Conservation (phyloP, 2,329 filamentous ascomycete species). For the Neopestalotiopsis rosae region DNA sequence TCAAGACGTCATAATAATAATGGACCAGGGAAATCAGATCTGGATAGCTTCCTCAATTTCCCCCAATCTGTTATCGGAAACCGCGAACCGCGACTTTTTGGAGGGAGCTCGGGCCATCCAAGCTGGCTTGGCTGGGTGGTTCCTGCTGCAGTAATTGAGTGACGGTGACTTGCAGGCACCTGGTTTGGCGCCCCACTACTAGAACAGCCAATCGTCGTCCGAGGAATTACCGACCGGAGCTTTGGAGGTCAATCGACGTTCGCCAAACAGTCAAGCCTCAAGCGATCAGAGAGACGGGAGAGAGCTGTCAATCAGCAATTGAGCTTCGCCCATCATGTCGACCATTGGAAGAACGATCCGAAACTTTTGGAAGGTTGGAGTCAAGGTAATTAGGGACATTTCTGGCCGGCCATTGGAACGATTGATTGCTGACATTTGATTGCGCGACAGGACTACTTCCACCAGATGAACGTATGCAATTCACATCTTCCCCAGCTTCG, state of each 20-base stretch:
- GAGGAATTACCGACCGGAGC: constrained; percentile 13
- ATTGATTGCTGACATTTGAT: constrained; percentile 40
- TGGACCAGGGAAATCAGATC: neutral
- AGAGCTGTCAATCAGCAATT: constrained; percentile 29
- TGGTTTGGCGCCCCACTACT: neutral
- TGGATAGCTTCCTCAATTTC: constrained; percentile 5
- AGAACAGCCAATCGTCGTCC: neutral
- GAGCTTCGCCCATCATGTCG: constrained; percentile 73
- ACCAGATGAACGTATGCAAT: constrained; percentile 86
- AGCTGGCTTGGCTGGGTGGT: neutral
- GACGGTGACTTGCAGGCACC: constrained; percentile 4
- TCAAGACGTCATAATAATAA: neutral
- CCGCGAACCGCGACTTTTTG: constrained; percentile 9
- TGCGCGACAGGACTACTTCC: constrained; percentile 76
- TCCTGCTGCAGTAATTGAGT: neutral
- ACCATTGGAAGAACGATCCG: constrained; percentile 84
- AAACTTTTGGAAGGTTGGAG: constrained; percentile 85
- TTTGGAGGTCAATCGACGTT: constrained; percentile 8
- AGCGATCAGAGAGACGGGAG: constrained; percentile 3
- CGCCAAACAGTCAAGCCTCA: neutral
- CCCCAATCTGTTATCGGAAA: neutral
- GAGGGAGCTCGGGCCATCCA: constrained; percentile 11
- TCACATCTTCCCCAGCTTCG: constrained; percentile 27
- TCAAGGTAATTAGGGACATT: constrained; percentile 69
- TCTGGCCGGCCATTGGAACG: neutral